Percentiles rank a stretch among this genome's conserved stretches.
phyloP scores from a whole-genome alignment of 805 yeast genomes.

The Kluyveromyces aestuarii region DNA sequence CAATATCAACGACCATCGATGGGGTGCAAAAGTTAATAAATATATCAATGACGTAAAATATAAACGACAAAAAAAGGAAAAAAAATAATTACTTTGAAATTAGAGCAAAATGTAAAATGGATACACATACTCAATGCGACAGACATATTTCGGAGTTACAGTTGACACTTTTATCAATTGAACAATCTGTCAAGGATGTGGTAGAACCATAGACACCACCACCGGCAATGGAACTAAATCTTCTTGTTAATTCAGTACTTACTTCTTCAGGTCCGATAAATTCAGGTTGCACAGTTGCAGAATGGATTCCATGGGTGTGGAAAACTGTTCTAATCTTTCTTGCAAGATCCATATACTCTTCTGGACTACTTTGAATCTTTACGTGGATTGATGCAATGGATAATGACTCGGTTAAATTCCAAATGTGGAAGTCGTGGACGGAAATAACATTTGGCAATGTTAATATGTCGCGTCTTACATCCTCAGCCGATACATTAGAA shows the following conservation, averaged over 20 bases:
- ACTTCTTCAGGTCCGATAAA: conserved; percentile 36
- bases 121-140: conserved; percentile 4
- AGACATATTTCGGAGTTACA: conserved; percentile 42
- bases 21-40: no score
- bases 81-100: no score
- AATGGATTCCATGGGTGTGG: conserved; percentile 79
- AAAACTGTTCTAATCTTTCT: conserved; percentile 66
- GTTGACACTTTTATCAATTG: conserved; percentile 43
- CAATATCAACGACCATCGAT: no score
- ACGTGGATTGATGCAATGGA: conserved; percentile 86
- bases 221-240: conserved; percentile 28
- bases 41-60: no score
- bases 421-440: conserved; percentile 90
- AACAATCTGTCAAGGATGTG: conserved; percentile 29
- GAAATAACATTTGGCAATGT: conserved; percentile 66
- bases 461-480: conserved; percentile 59
- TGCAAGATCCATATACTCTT: conserved; percentile 61
- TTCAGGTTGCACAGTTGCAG: conserved; percentile 96
- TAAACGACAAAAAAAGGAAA: background rate
- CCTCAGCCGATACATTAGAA: conserved; percentile 64
- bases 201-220: conserved; percentile 19
- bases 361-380: conserved; percentile 57
- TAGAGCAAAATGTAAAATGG: background rate
- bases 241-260: conserved; percentile 26
- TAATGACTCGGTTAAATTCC: conserved; percentile 87